A percentile compares a stretch with the other conserved stretches of the same genome.
These are phyloP conservation scores for Tuber indicum DNA, from an alignment of 495 filamentous ascomycete species.

Conservation along the genomic window DNA sequence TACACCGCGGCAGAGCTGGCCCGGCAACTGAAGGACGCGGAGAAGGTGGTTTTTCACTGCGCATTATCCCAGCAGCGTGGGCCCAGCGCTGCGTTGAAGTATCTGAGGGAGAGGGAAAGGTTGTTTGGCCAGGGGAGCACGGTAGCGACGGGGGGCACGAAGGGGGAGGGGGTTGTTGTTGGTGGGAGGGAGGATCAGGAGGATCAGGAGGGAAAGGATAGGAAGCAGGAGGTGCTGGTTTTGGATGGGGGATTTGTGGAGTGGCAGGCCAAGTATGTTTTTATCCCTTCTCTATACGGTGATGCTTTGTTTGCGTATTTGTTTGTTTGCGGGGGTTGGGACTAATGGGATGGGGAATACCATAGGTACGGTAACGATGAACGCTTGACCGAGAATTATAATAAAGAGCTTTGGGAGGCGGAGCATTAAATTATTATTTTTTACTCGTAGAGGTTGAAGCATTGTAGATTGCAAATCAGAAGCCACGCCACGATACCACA, in stretches of 20 bases:
- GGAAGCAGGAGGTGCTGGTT: constrained; percentile 66
- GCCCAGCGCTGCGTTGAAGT: constrained; percentile 61
- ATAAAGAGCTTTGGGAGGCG: constrained; percentile 77
- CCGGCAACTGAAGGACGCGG: constrained; percentile 66
- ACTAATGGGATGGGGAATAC: constrained; percentile 7
- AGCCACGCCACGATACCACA: neutral
- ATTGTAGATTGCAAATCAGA: neutral
- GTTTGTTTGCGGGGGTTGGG: neutral
- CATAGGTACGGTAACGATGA: constrained; percentile 61
- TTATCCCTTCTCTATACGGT: neutral
- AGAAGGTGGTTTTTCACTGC: constrained; percentile 90
- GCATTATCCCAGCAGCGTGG: constrained; percentile 85
- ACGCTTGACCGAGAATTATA: constrained; percentile 75
- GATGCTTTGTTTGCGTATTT: neutral
- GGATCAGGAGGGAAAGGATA: constrained; percentile 38
- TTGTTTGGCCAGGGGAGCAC: constrained; percentile 41
- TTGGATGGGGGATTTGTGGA: constrained; percentile 80
- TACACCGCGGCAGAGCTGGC: constrained; percentile 72
- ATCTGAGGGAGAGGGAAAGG: constrained; percentile 58
- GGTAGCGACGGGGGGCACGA: neutral
- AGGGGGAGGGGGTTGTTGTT: constrained; percentile 13
- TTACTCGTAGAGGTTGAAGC: neutral
- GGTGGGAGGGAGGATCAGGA: constrained; percentile 26
- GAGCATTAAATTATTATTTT: constrained; percentile 44
- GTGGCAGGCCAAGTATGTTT: constrained; percentile 76